Evolutionary conservation across 441 rosid species (phyloP).

Genomic region (Geranium incanum): DNA sequence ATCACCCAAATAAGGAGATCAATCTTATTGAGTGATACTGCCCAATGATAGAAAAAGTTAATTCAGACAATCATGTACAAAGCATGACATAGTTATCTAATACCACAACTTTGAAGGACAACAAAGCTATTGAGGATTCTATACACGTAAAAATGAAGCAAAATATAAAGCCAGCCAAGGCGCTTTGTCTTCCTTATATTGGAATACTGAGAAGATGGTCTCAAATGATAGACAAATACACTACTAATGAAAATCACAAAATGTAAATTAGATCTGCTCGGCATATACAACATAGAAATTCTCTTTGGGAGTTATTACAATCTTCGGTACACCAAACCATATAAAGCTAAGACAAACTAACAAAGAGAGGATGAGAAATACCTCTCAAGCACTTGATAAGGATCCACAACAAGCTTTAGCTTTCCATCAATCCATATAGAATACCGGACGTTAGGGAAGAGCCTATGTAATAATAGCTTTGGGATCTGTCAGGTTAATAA

Average conservation of each 20-base stretch:
- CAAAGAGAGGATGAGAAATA: conserved; percentile 19
- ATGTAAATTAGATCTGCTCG: not conserved
- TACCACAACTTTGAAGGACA: no score
- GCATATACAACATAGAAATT: not conserved
- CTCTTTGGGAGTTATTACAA: not conserved
- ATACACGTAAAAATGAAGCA: no score
- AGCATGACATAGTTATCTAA: no score
- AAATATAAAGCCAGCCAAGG: no score
- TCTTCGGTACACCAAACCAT: conserved; percentile 8
- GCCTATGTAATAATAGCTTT: conserved; percentile 72
- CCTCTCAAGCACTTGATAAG: conserved; percentile 83
- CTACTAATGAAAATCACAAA: not conserved
- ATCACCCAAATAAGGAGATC: no score
- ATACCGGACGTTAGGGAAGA: conserved; percentile 61
- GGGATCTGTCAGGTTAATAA: conserved; percentile 46
- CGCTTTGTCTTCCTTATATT: not conserved
- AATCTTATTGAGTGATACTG: no score
- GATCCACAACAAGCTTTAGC: conserved; percentile 77
- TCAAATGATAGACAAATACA: not conserved
- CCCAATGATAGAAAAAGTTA: no score
- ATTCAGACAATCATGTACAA: no score
- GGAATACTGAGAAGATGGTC: not conserved
- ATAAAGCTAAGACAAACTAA: conserved; percentile 5
- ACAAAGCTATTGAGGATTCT: no score
- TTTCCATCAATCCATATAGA: conserved; percentile 88